Conservation (phyloP, 192 early-diverging fungal genomes). For the Coemansia sp. region DNA sequence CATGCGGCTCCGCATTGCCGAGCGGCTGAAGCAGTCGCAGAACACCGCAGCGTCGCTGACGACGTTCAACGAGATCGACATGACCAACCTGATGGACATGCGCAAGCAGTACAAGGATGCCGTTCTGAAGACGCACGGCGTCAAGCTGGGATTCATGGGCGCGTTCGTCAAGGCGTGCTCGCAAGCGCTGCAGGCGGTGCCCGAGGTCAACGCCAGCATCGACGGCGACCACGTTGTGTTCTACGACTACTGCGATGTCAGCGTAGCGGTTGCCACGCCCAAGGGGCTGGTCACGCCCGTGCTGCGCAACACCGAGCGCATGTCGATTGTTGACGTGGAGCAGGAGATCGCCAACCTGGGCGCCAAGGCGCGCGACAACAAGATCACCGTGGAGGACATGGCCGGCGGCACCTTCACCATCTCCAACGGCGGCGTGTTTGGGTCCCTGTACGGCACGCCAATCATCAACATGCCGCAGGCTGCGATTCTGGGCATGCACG, state of each 20-base stretch:
- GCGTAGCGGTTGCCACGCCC: slow-evolving; percentile 95
- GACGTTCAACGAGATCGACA: slow-evolving; percentile 99
- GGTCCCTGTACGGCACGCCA: slow-evolving; percentile 95
- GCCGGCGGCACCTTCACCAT: slow-evolving; percentile 99
- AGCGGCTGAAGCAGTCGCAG: slow-evolving; percentile 96
- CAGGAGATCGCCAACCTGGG: slow-evolving; percentile 86
- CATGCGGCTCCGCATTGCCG: slow-evolving; percentile 93
- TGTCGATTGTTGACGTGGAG: slow-evolving; percentile 89
- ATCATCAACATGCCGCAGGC: slow-evolving; percentile 98
- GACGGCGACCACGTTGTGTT: slow-evolving; percentile 90
- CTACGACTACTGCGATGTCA: slow-evolving; percentile 93
- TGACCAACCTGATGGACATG: slow-evolving; percentile 91
- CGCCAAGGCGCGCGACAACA: slow-evolving; percentile 87
- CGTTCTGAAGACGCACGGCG: slow-evolving; percentile 88
- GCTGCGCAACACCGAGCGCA: slow-evolving; percentile 84
- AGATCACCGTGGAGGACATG: slow-evolving; percentile 97
- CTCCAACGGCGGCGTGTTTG: slow-evolving; percentile 98
- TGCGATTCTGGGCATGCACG: slow-evolving; percentile 99
- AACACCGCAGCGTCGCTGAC: slow-evolving; percentile 95
- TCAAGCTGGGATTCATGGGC: slow-evolving; percentile 99
- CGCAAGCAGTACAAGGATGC: slow-evolving; percentile 93
- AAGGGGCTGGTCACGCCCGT: slow-evolving; percentile 99
- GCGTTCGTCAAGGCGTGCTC: slow-evolving; percentile 93
- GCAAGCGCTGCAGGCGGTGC: slow-evolving; percentile 83
- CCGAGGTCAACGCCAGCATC: slow-evolving; percentile 93